These are phyloP conservation scores for Stylonectria norvegica DNA, from an alignment of 2,329 filamentous ascomycete genomes.

Conservation along the genomic window DNA sequence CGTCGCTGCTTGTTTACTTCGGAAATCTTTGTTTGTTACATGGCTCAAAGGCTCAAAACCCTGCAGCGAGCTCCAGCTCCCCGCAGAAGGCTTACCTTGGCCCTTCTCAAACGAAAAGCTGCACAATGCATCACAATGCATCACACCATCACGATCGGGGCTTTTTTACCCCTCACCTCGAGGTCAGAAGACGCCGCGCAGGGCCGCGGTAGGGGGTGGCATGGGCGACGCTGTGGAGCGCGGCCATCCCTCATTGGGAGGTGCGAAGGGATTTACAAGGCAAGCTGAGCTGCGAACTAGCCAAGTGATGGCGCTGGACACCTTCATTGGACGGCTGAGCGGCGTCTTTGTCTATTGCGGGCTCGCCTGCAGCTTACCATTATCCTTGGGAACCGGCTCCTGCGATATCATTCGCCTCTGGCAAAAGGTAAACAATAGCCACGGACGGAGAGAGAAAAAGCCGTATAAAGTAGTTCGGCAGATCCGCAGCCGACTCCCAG, in stretches of 20 bases:
- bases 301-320: conserved; percentile 12
- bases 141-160: conserved; percentile 21
- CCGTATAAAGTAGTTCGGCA: conserved; percentile 6
- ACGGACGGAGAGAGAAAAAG: neutral
- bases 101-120: conserved; percentile 23
- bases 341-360: conserved; percentile 23
- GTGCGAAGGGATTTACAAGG: conserved; percentile 10
- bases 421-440: conserved; percentile 17
- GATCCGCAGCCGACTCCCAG: conserved; percentile 6
- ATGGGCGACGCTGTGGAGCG: conserved; percentile 25
- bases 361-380: conserved; percentile 18
- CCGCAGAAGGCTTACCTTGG: conserved; percentile 13
- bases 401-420: conserved; percentile 21
- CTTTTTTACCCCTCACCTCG: conserved; percentile 25
- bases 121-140: conserved; percentile 22
- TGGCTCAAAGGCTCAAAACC: neutral
- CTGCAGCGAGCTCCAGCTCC: conserved; percentile 5
- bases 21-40: conserved; percentile 19
- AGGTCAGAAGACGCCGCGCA: conserved; percentile 21
- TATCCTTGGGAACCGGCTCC: conserved; percentile 15
- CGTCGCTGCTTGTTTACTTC: conserved; percentile 27
- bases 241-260: conserved; percentile 25
- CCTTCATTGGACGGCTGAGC: conserved; percentile 22
- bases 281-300: conserved; percentile 24
- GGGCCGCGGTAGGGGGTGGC: conserved; percentile 14